Evolutionary conservation across 345 rosid species (phyloP).

Genomic region (Brassica cretica): DNA sequence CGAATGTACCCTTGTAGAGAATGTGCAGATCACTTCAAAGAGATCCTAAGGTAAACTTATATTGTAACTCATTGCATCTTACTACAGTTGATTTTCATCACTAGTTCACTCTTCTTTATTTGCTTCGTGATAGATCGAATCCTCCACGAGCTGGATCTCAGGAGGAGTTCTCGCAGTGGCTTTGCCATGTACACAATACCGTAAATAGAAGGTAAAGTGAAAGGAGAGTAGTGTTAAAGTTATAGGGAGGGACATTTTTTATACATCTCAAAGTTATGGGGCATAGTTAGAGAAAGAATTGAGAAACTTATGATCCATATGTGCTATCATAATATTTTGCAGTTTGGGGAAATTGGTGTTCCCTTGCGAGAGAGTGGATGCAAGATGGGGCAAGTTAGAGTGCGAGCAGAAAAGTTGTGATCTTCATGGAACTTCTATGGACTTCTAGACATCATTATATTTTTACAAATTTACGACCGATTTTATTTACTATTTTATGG

Average conservation of each 20-base stretch:
- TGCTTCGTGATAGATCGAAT: constrained; percentile 55
- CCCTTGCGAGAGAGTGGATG: constrained; percentile 91
- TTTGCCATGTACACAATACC: constrained; percentile 85
- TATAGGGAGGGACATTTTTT: background rate
- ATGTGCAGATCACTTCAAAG: constrained; percentile 96
- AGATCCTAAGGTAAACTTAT: constrained; percentile 66
- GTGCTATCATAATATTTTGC: constrained; percentile 25
- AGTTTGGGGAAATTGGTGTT: constrained; percentile 73
- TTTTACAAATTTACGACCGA: background rate
- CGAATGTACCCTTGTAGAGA: constrained; percentile 94
- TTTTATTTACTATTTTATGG: background rate
- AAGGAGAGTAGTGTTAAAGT: background rate
- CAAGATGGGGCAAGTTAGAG: constrained; percentile 98
- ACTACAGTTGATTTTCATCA: constrained; percentile 9
- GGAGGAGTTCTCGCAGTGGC: constrained; percentile 84
- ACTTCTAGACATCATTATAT: constrained; percentile 24
- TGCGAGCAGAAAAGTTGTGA: constrained; percentile 87
- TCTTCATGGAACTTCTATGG: constrained; percentile 58
- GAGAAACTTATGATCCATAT: constrained; percentile 9
- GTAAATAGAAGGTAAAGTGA: constrained; percentile 80
- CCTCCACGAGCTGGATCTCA: constrained; percentile 84
- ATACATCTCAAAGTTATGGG: background rate
- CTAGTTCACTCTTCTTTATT: background rate
- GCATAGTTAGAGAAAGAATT: background rate
- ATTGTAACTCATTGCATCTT: constrained; percentile 9